Percentiles rank a stretch among this genome's conserved stretches.
Evolutionary conservation across 2,329 filamentous ascomycete species (phyloP).

Genomic region (Ophiostoma piceae): DNA sequence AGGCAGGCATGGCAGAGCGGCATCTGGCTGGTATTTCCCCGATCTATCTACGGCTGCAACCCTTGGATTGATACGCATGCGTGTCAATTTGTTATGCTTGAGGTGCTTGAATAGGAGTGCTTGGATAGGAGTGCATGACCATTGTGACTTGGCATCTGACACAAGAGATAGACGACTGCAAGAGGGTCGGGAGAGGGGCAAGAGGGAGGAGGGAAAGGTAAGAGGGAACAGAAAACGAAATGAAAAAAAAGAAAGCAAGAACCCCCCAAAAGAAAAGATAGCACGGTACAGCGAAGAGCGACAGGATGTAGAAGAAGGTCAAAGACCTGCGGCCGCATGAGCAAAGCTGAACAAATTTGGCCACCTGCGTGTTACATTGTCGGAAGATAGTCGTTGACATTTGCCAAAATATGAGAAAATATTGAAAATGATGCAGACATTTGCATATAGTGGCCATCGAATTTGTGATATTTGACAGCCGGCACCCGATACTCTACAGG

Average conservation of each 20-base stretch:
- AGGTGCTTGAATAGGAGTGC: background rate
- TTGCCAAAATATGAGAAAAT: background rate
- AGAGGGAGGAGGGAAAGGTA: background rate
- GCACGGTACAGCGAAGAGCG: no score
- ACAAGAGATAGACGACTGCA: background rate
- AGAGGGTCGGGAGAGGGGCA: background rate
- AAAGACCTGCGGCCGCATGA: background rate
- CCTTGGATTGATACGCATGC: no score
- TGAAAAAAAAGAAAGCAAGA: no score
- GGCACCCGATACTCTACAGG: background rate
- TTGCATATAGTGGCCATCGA: no score
- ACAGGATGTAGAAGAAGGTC: background rate
- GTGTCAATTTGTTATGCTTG: no score
- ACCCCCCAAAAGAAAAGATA: no score
- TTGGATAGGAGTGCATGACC: background rate
- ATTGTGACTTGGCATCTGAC: background rate
- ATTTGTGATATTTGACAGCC: background rate
- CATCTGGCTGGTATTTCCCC: background rate
- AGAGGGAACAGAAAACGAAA: background rate
- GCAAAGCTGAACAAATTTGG: background rate
- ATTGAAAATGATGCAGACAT: background rate
- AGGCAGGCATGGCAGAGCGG: background rate
- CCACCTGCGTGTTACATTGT: background rate
- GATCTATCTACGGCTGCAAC: no score
- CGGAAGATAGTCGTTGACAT: background rate